Base-by-base conservation (phyloP, 2,329 filamentous ascomycete species). In the Chrysoporthe austroafricana region DNA sequence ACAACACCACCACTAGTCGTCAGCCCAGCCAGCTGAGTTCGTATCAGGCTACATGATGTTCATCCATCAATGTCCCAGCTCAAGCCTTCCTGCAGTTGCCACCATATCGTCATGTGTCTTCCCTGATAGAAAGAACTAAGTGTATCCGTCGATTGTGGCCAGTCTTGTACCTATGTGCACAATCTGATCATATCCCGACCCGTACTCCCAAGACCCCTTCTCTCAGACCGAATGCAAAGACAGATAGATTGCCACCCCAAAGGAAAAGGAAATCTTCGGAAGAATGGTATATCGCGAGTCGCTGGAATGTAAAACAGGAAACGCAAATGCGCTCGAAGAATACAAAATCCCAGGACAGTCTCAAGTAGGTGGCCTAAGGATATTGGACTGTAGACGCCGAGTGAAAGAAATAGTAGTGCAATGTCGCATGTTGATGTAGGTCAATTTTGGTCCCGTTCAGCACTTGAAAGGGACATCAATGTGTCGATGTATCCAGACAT, bases 391-490 rank as follows among this genome's bases (percentile, higher is more conserved):
- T 39, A 39, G 5, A 39, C 9, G 36, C 36, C 36, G 13, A 21
- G 21, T 11, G 4, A 52, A 52, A 32, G n/a, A 32, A 3, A 52
- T 26, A 26, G 21, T 26, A 6, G 13, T 26, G 9, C 11, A 52
- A 48, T 48, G 18, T 21, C 44, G 18, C 48, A 32, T 52, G 48
- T 11, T 52, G 48, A 52, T 52, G 48, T 21, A 52, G 48, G 6
- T 11, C 26, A 54, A 54, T 54, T 21, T 57, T 13, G 54, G 54
- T 18, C 16, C 62, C 67, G 65, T 62, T 69, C 67, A 69, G 67
- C 67, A 64, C 67, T 69, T 69, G 67, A 69, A 64, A 57, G 57
- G 61, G 48, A 48, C 34, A 52, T 26, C 39, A 59, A 57, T 36
- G 48, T 67, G 64, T 39, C 18, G 54, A 21, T 43, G 42, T 54